Evolutionary conservation across 202 grass and related monocot genomes (phyloP).

Genomic region (Musa balbisiana): DNA sequence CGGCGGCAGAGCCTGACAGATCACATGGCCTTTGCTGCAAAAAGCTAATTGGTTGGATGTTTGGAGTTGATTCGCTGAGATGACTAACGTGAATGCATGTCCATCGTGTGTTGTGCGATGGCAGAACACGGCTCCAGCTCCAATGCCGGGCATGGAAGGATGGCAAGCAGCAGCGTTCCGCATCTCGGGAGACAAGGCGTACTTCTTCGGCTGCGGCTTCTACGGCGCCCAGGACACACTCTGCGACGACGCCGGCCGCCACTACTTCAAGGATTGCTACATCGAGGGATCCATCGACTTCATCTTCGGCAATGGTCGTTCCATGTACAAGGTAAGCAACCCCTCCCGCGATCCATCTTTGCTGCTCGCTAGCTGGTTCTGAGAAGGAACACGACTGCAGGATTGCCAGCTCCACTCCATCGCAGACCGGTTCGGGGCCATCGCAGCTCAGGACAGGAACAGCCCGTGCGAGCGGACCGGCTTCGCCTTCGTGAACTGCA

Average conservation of each 20-base stretch:
- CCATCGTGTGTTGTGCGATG: background rate
- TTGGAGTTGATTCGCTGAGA: background rate
- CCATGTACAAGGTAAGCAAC: constrained; percentile 47
- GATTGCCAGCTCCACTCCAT: constrained; percentile 79
- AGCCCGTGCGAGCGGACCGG: constrained; percentile 70
- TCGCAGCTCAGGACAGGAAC: constrained; percentile 72
- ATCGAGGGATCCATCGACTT: constrained; percentile 22
- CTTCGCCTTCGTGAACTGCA: constrained; percentile 94
- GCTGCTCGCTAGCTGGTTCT: background rate
- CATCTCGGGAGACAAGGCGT: constrained; percentile 78
- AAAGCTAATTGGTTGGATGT: no score
- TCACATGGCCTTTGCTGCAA: no score
- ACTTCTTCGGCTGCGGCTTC: constrained; percentile 15
- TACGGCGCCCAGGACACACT: constrained; percentile 20
- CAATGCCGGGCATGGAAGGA: constrained; percentile 70
- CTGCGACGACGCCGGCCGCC: constrained; percentile 7
- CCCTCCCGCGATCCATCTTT: background rate
- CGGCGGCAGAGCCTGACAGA: no score
- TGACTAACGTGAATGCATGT: background rate
- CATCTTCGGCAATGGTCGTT: constrained; percentile 19
- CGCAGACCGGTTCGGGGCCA: constrained; percentile 47
- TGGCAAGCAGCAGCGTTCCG: constrained; percentile 86
- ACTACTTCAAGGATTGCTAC: constrained; percentile 23
- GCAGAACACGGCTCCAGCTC: constrained; percentile 92
- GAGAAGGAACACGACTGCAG: constrained; percentile 10